A percentile compares a stretch with the other conserved stretches of the same genome.
phyloP scores from a whole-genome alignment of 345 rosid species.

The Hevea brasiliensis region DNA sequence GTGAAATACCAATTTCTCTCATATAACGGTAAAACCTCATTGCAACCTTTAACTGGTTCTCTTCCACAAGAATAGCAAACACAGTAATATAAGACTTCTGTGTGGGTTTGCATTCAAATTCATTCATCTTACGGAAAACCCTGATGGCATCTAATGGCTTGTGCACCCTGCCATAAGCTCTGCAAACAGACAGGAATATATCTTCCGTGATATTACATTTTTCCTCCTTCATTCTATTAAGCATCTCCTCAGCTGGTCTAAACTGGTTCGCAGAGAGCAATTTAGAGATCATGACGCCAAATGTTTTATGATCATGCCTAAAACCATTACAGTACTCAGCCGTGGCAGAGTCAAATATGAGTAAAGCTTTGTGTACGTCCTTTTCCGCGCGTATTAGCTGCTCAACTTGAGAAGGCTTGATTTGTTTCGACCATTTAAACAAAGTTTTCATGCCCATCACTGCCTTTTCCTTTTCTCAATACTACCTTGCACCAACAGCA shows the following conservation, averaged over 20 bases:
- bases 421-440: conserved; percentile 21
- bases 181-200: conserved; percentile 59
- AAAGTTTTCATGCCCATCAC: neutral
- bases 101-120: conserved; percentile 56
- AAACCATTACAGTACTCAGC: conserved; percentile 70
- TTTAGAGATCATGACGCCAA: conserved; percentile 58
- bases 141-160: conserved; percentile 66
- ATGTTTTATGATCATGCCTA: conserved; percentile 55
- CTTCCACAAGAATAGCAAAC: conserved; percentile 72
- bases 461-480: neutral
- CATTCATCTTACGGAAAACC: conserved; percentile 70
- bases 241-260: conserved; percentile 64
- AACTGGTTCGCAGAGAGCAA: conserved; percentile 68
- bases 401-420: conserved; percentile 32
- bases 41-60: conserved; percentile 63
- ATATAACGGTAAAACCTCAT: conserved; percentile 68
- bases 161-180: conserved; percentile 81
- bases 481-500: too few species aligned
- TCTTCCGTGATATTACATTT: conserved; percentile 57
- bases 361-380: conserved; percentile 52
- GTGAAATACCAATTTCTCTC: conserved; percentile 61
- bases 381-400: conserved; percentile 62
- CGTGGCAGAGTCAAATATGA: conserved; percentile 70
- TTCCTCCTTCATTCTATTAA: conserved; percentile 67
- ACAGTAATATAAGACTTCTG: conserved; percentile 56